Evolutionary conservation across 2,329 filamentous ascomycete species (phyloP).

Genomic region (Boeremia lycopersici): DNA sequence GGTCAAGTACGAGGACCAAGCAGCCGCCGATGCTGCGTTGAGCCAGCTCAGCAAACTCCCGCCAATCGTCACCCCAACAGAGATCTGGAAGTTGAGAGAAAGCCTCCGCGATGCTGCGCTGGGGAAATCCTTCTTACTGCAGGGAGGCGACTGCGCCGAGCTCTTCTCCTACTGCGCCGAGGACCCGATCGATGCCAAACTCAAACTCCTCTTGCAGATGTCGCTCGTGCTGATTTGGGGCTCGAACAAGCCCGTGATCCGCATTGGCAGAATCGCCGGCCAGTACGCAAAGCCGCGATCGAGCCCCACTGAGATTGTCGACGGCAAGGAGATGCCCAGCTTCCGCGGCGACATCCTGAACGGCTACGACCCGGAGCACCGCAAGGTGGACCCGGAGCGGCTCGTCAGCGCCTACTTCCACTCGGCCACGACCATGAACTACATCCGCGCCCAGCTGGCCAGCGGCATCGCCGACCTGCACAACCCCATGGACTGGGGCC

Average conservation of each 20-base stretch:
- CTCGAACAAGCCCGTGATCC: conserved; percentile 78
- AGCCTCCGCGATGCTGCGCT: conserved; percentile 84
- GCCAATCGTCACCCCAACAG: conserved; percentile 77
- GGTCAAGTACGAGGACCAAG: conserved; percentile 69
- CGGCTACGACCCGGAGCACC: conserved; percentile 76
- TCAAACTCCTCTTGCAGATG: conserved; percentile 97
- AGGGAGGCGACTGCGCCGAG: conserved; percentile 96
- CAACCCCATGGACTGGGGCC: conserved; percentile 89
- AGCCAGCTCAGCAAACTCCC: conserved; percentile 72
- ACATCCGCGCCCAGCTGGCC: conserved; percentile 79
- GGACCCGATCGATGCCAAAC: conserved; percentile 89
- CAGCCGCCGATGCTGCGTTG: conserved; percentile 64
- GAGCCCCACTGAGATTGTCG: conserved; percentile 80
- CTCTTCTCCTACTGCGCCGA: conserved; percentile 96
- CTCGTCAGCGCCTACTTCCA: conserved; percentile 94
- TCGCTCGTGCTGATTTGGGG: conserved; percentile 94
- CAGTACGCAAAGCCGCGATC: conserved; percentile 97
- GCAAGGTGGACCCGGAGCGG: conserved; percentile 80
- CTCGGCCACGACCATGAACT: conserved; percentile 93
- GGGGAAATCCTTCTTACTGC: conserved; percentile 90
- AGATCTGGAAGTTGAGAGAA: conserved; percentile 80
- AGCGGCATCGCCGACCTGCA: conserved; percentile 94
- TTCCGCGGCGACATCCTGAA: conserved; percentile 97
- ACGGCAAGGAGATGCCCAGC: conserved; percentile 81
- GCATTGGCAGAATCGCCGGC: conserved; percentile 94